Percentiles rank a stretch among this genome's conserved stretches.
Evolutionary conservation across 306 rosid genomes (phyloP).

Genomic region (Cucurbita ficifolia): DNA sequence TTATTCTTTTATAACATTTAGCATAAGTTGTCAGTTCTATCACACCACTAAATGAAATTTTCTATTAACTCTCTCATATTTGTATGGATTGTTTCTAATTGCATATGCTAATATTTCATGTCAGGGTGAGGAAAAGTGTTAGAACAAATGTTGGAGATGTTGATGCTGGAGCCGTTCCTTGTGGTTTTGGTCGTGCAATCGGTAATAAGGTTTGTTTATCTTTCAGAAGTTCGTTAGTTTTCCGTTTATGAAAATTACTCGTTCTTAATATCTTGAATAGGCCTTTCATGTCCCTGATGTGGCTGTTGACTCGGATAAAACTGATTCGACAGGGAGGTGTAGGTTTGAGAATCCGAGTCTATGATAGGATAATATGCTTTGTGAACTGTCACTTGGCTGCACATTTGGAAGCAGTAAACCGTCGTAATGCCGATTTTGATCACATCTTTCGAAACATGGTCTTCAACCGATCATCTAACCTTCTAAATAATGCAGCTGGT

Average conservation of each 20-base stretch:
- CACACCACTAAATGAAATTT: neutral
- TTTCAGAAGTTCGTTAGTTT: neutral
- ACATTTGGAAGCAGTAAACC: conserved; percentile 91
- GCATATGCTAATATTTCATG: conserved; percentile 21
- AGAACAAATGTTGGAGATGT: conserved; percentile 90
- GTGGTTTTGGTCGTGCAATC: conserved; percentile 97
- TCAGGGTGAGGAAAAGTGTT: conserved; percentile 87
- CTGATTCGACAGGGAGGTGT: conserved; percentile 82
- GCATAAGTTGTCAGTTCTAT: neutral
- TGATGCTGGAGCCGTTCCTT: conserved; percentile 91
- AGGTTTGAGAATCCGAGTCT: conserved; percentile 93
- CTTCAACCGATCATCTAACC: conserved; percentile 72
- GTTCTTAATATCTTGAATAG: neutral
- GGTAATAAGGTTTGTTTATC: conserved; percentile 78
- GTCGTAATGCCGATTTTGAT: conserved; percentile 95
- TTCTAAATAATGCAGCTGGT: conserved; percentile 83
- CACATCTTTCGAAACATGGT: conserved; percentile 90
- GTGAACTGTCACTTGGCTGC: conserved; percentile 99
- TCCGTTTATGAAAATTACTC: neutral
- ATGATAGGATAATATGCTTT: conserved; percentile 93
- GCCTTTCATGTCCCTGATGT: neutral
- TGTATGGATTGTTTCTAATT: neutral
- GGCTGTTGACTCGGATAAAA: conserved; percentile 12
- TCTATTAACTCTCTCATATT: neutral
- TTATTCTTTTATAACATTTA: neutral